Base-by-base conservation (phyloP, 257 asterid species). In the Lithospermum erythrorhizon region DNA sequence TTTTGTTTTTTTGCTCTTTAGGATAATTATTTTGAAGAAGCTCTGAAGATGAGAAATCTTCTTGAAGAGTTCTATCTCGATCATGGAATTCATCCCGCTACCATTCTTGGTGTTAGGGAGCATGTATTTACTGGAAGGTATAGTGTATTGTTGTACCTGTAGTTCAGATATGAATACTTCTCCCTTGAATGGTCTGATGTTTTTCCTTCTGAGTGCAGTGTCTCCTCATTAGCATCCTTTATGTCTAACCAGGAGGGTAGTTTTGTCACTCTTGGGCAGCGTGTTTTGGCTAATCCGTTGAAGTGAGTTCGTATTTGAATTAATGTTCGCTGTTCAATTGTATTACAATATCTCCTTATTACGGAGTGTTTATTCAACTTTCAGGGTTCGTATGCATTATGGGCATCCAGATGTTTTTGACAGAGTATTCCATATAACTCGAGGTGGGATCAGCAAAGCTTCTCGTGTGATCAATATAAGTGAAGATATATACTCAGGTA, bases 331-430 rank as follows among this genome's bases (percentile, higher is more conserved):
- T 51, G 24, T 59, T 21, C 30, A 18, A 15, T 55, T 19, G 18
- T 10, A 11, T 29, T 48, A 18, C 41, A 53, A 19, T 48, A 17
- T 25, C 16, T 61, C 25, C 58, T 57, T 54, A 27, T 51, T 29
- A 51, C 24, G 71, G 62, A 56, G 72, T 65, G 53, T 24, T 65
- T 64, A 62, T 60, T 47, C 49, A 37, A 75, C 68, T 23, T 47
- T 75, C 60, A 91, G 97, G 89, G 95, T 89, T 52, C 98, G 98
- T 65, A 88, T 91, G 97, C 98, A 91, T 79, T 91, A 91, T 76
- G 98, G 98, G 54, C 98, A 91, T 80, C 97, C 98, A 37, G 98
- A 91, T 76, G 95, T 91, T 59, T 91, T 91, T 76, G 98, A 91
- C 78, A 88, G 98, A 78, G 70, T 91, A 67, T 91, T 91, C 75